Percentiles rank a stretch among this genome's conserved stretches.
phyloP scores from a whole-genome alignment of 805 yeast species.

The Yarrowia sp. region DNA sequence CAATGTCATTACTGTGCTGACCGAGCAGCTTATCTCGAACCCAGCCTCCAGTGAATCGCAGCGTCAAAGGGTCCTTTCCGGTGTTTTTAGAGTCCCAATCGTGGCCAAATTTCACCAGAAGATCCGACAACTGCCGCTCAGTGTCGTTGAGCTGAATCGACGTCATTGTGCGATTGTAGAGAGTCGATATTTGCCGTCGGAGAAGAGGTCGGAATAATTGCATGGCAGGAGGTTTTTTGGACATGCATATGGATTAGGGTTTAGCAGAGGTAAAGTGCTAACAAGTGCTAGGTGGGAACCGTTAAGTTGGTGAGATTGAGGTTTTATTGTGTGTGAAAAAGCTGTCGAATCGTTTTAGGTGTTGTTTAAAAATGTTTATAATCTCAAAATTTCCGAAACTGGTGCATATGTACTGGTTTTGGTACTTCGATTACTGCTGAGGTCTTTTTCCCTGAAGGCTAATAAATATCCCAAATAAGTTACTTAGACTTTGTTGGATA shows the following conservation, averaged over 20 bases:
- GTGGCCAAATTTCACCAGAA: constrained; percentile 37
- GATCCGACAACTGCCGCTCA: constrained; percentile 35
- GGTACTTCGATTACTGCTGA: too few species aligned
- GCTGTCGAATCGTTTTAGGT: too few species aligned
- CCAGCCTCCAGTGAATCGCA: constrained; percentile 97
- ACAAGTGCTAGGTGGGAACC: too few species aligned
- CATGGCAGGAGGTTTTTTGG: background rate
- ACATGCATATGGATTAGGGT: background rate
- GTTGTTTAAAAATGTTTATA: too few species aligned
- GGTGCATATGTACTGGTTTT: too few species aligned
- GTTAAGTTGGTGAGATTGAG: too few species aligned
- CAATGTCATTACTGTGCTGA: constrained; percentile 76
- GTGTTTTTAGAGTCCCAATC: constrained; percentile 31
- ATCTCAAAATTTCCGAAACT: too few species aligned
- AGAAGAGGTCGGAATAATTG: background rate
- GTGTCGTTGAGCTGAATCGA: constrained; percentile 34
- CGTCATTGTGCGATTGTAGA: background rate
- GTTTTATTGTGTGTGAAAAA: too few species aligned
- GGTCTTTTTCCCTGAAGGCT: too few species aligned
- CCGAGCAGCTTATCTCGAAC: constrained; percentile 92
- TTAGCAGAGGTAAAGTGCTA: background rate
- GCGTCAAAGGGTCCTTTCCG: constrained; percentile 36
- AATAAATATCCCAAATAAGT: too few species aligned
- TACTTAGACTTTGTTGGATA: too few species aligned
- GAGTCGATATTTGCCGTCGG: background rate